phyloP scores from a whole-genome alignment of 306 rosid species.

The Trifolium fragiferum region DNA sequence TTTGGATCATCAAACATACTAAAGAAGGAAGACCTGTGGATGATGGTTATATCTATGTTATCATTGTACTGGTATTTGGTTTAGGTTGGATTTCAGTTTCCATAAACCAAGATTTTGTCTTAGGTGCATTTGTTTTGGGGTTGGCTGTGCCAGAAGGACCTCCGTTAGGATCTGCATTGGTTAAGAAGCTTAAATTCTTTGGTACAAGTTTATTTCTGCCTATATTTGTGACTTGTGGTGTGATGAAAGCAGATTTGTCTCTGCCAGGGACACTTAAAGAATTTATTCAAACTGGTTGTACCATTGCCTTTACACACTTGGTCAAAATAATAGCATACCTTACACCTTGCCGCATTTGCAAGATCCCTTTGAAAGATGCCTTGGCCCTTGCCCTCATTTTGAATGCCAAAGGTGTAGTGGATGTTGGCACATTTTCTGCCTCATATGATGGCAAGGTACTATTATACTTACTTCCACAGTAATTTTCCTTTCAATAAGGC shows the following conservation, averaged over 20 bases:
- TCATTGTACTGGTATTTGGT: conserved; percentile 42
- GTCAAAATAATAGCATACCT: conserved; percentile 36
- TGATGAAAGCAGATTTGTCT: conserved; percentile 50
- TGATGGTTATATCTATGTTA: conserved; percentile 33
- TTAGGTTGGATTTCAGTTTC: conserved; percentile 35
- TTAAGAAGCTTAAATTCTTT: conserved; percentile 51
- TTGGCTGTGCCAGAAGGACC: conserved; percentile 75
- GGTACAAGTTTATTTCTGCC: conserved; percentile 52
- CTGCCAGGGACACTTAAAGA: accelerated
- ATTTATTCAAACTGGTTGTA: neutral
- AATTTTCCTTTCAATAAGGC: neutral
- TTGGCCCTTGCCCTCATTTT: conserved; percentile 52
- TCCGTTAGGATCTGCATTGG: conserved; percentile 64
- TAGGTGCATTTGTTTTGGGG: conserved; percentile 66
- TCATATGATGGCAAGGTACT: conserved; percentile 33
- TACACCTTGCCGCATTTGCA: conserved; percentile 30
- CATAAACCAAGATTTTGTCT: conserved; percentile 36
- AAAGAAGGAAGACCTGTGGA: conserved; percentile 59
- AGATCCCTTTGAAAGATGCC: conserved; percentile 53
- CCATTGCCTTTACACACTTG: conserved; percentile 6
- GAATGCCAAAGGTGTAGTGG: conserved; percentile 56
- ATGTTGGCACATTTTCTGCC: conserved; percentile 14
- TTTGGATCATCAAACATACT: conserved; percentile 52
- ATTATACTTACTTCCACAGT: neutral
- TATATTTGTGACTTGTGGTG: conserved; percentile 51